Conservation (phyloP, 2,329 filamentous ascomycete species). For the Graphilbum sp. region DNA sequence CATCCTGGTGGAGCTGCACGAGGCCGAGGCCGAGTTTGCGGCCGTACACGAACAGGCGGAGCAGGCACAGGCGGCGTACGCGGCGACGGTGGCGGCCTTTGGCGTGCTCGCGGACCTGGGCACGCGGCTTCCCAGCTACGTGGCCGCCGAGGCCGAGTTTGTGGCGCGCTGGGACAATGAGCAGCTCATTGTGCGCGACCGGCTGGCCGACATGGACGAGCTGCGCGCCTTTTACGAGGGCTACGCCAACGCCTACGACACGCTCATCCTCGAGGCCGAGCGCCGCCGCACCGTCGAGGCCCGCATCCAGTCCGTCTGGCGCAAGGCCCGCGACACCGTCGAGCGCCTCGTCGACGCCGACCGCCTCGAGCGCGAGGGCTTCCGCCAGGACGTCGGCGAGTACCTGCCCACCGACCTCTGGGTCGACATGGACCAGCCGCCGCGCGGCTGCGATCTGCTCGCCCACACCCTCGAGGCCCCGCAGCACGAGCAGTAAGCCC, state of each 20-base stretch:
- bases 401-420: conserved; percentile 80
- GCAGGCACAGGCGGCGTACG: conserved; percentile 35
- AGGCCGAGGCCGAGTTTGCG: conserved; percentile 59
- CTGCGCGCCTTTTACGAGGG: conserved; percentile 74
- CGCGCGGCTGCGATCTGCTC: conserved; percentile 31
- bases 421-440: conserved; percentile 53
- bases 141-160: conserved; percentile 49
- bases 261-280: conserved; percentile 68
- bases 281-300: conserved; percentile 57
- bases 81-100: conserved; percentile 45
- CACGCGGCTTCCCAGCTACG: conserved; percentile 45
- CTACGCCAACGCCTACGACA: conserved; percentile 72
- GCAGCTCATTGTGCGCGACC: conserved; percentile 48
- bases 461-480: neutral
- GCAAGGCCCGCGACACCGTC: conserved; percentile 61
- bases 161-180: conserved; percentile 57
- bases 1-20: conserved; percentile 57
- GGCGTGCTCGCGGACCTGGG: conserved; percentile 51
- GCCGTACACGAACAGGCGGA: conserved; percentile 47
- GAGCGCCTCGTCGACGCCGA: conserved; percentile 63
- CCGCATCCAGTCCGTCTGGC: conserved; percentile 56
- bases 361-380: conserved; percentile 54
- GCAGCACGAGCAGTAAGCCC: neutral
- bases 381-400: conserved; percentile 69
- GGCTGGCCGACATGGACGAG: conserved; percentile 59